A percentile compares a stretch with the other conserved stretches of the same genome.
phyloP scores from a whole-genome alignment of 192 early-diverging fungal genomes.

The Piromyces finnis region DNA sequence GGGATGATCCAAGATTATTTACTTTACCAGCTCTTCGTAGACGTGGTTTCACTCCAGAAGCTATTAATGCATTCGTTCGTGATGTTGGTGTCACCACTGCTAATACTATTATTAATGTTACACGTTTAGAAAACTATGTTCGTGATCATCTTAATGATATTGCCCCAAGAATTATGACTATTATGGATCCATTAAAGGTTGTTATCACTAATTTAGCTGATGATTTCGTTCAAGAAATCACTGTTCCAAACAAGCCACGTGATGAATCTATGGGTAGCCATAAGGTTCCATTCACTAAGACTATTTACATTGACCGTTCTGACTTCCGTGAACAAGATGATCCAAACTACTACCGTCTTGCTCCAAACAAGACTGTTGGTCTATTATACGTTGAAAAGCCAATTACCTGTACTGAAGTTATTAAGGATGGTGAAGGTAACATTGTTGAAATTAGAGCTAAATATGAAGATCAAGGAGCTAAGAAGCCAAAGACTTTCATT shows the following conservation, averaged over 20 bases:
- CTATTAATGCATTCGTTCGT: conserved; percentile 94
- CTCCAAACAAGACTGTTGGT: conserved; percentile 86
- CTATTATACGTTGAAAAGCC: conserved; percentile 69
- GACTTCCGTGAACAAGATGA: conserved; percentile 87
- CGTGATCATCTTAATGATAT: conserved; percentile 84
- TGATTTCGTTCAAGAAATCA: conserved; percentile 56
- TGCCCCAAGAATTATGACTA: conserved; percentile 83
- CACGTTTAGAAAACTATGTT: conserved; percentile 83
- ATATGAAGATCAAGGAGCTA: conserved; percentile 51
- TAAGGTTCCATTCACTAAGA: conserved; percentile 72
- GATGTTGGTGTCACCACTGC: conserved; percentile 80
- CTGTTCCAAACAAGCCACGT: conserved; percentile 76
- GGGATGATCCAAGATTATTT: conserved; percentile 96
- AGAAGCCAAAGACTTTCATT: conserved; percentile 93
- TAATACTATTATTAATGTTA: conserved; percentile 62
- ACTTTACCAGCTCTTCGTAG: conserved; percentile 90
- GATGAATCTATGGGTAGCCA: conserved; percentile 73
- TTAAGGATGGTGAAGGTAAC: conserved; percentile 58
- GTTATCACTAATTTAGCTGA: conserved; percentile 71
- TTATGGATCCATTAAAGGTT: conserved; percentile 74
- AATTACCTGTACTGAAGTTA: conserved; percentile 67
- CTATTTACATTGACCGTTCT: conserved; percentile 83
- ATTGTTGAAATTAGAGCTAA: conserved; percentile 62
- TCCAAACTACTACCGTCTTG: conserved; percentile 88
- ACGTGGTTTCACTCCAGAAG: conserved; percentile 90